Conservation (phyloP, 225 moss, liverwort and hornwort genomes). For the Physcomitrellopsis africana region DNA sequence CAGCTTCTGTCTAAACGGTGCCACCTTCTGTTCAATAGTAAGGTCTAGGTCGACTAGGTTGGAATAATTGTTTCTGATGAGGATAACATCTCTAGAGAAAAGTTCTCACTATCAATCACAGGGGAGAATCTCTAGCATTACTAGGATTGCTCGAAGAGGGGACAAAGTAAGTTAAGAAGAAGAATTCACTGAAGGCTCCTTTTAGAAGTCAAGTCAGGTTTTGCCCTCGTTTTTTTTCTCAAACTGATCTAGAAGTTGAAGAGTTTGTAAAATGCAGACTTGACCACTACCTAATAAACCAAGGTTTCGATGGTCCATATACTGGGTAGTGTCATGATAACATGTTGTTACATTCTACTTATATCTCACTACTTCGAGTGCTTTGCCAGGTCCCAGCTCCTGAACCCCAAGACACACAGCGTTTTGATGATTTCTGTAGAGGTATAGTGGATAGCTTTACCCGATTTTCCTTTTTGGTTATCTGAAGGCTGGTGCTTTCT, state of each 20-base stretch:
- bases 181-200: neutral
- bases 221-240: neutral
- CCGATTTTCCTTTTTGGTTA: neutral
- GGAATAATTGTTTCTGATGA: neutral
- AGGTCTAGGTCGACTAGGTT: neutral
- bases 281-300: neutral
- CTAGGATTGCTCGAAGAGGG: neutral
- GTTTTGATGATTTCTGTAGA: constrained; percentile 14
- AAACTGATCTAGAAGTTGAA: constrained; percentile 11
- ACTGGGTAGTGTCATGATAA: constrained; percentile 6
- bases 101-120: neutral
- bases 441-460: constrained; percentile 24
- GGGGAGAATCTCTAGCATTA: neutral
- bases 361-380: constrained; percentile 25
- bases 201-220: neutral
- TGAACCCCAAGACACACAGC: constrained; percentile 27
- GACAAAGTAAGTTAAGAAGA: neutral
- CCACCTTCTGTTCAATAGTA: neutral
- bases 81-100: constrained; percentile 15
- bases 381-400: constrained; percentile 31
- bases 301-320: neutral
- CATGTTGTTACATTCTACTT: constrained; percentile 18
- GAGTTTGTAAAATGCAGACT: constrained; percentile 12
- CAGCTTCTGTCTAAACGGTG: constrained; percentile 8
- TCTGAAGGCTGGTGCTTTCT: too few species aligned